Base-by-base conservation (phyloP, 2,329 filamentous ascomycete species). In the Onygena corvina region DNA sequence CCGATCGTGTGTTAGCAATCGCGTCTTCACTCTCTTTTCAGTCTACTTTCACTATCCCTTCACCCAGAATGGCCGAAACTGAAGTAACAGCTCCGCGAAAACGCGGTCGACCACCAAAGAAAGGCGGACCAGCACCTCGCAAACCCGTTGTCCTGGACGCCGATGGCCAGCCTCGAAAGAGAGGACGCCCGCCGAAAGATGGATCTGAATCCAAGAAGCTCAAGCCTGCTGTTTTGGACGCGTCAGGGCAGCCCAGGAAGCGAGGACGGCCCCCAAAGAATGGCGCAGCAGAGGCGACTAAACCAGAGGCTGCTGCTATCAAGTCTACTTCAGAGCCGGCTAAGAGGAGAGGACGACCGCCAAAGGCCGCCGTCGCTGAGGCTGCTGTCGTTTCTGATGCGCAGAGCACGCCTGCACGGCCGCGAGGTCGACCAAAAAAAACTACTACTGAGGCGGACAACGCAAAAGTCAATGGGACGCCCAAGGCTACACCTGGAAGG, bases 21-120 rank as follows among this genome's bases (percentile, higher is more conserved):
- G 36, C 23, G 36, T 7, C 16, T 6, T 16, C 4, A 7, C n/a
- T 18, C 27, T 30, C 27, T 18, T 29, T 29, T 4, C 25, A n/a
- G n/a, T n/a, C n/a, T n/a, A n/a, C n/a, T n/a, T n/a, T 14, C 1
- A 30, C 4, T 25, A 23, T 45, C 5, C 40, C 11, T 14, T 30
- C 42, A 20, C 40, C 2, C n/a, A 14, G 7, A 8, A 29, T 16
- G 16, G 31, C 27, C 11, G 27, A 14, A 2, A 14, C 27, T 23
- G 42, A 46, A 12, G 27, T n/a, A 31, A 27, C 42, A 45, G 4
- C 23, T 2, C 12, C 31, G 29, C 46, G 29, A 52, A 52, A 51
- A 49, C 54, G 54, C 40, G 54, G 54, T 27, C 50, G 54, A 9
- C 54, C 54, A 18, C 48, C 35, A 7, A 56, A 56, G 30, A 27